Base-by-base conservation (phyloP, 139 green algal genomes). In the Coelastrella sp. region DNA sequence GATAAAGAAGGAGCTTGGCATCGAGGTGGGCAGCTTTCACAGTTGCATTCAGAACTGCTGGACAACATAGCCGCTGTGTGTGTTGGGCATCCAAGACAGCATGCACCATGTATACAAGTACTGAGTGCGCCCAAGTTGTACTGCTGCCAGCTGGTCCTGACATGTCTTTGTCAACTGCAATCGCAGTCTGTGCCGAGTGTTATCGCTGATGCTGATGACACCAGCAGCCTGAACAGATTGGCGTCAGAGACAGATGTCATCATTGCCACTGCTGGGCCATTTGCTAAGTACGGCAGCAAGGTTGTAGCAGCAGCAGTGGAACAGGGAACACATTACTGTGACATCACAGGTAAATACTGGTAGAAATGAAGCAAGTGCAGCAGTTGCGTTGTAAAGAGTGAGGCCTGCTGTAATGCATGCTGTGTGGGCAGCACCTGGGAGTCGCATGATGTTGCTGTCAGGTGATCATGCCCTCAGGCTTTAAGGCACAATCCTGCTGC, bases 281-380 rank as follows among this genome's bases (percentile, higher is more conserved):
- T 90, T 73, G 78, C 88, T 13, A 87, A 89, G 51, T 87, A 94
- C 23, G 94, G 96, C n/a, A 91, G 85, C 3, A 89, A 89, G 3
- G 86, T 99, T 50, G 94, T 98, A 40, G 90, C 86, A 1, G 93
- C 94, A 30, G 93, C 93, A 40, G 89, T 98, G 57, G 53, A 88
- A 23, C 60, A 87, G 15, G 87, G 89, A 43, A 95, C 91, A 11
- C 92, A 98, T 87, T 99, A 98, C 85, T 90, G 89, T 17, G 96
- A 99, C 85, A 95, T 98, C 66, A 98, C 95, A 57, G 95, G 95
- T 92, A 50, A 76, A 76, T 38, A 3, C 40, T 2, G 40, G 40
- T 5, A 9, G 11, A 57, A 2, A 57, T 57, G 53, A 19, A 64
- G 4, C 2, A 64, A 5, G 19, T 32, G 53, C 21, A 64, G 53